Conservation (phyloP, 768 basidiomycete species). For the Boletus coccyginus region DNA sequence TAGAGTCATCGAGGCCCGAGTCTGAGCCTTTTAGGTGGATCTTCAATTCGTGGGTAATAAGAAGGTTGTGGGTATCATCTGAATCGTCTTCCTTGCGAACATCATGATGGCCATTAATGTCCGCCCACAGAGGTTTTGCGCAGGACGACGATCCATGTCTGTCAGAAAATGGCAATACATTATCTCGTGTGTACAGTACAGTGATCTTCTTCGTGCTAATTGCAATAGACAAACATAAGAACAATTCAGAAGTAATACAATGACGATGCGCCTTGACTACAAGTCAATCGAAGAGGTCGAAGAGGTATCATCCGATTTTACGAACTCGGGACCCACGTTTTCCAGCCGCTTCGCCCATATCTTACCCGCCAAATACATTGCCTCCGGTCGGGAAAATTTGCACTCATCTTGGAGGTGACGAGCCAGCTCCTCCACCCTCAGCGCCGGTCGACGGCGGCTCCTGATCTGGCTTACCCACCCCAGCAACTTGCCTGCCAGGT, state of each 20-base stretch:
- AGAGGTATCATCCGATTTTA: conserved; percentile 19
- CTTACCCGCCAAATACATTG: conserved; percentile 18
- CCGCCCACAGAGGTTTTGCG: conserved; percentile 3
- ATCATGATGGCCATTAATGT: too few relatives aligned
- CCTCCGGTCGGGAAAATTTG: conserved; percentile 22
- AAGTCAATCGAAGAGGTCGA: conserved; percentile 14
- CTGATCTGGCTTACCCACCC: conserved; percentile 20
- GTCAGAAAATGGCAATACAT: conserved; percentile 2
- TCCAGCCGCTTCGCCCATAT: conserved; percentile 25
- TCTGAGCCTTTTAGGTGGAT: background rate
- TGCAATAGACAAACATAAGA: conserved; percentile 9
- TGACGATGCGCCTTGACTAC: background rate
- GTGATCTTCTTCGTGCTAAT: background rate
- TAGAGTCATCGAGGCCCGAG: background rate
- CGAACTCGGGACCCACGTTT: conserved; percentile 19
- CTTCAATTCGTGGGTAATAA: background rate
- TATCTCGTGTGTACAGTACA: background rate
- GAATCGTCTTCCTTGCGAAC: conserved; percentile 3
- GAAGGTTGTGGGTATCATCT: conserved; percentile 16
- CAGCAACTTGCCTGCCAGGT: conserved; percentile 18
- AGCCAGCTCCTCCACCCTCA: conserved; percentile 19
- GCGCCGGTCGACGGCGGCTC: conserved; percentile 4
- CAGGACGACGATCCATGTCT: background rate
- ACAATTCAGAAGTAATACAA: background rate
- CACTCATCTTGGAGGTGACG: conserved; percentile 24